Evolutionary conservation across 2,329 filamentous ascomycete species (phyloP).

Genomic region (Elsinoe perseae): DNA sequence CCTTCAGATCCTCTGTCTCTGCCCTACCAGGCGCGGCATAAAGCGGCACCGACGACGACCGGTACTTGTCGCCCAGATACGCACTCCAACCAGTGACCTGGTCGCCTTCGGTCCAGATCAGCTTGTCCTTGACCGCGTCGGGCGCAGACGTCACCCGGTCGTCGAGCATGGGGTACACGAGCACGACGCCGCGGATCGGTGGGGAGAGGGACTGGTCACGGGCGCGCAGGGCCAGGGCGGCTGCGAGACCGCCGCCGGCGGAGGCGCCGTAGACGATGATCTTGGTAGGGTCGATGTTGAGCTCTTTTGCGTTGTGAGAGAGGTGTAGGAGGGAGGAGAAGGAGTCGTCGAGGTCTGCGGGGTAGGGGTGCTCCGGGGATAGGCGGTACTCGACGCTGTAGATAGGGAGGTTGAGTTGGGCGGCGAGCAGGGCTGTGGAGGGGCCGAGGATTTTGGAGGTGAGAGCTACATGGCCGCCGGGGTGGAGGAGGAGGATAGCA

Average conservation of each 20-base stretch:
- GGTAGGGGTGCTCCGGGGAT: slow-evolving; percentile 22
- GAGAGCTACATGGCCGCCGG: slow-evolving; percentile 36
- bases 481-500: slow-evolving; percentile 35
- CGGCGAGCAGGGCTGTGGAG: slow-evolving; percentile 31
- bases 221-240: slow-evolving; percentile 18
- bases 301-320: background rate
- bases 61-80: slow-evolving; percentile 30
- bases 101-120: slow-evolving; percentile 32
- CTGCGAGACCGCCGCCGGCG: background rate
- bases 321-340: background rate
- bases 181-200: slow-evolving; percentile 30
- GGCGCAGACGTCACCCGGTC: slow-evolving; percentile 28
- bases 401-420: slow-evolving; percentile 31
- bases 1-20: slow-evolving; percentile 22
- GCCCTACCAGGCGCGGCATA: slow-evolving; percentile 24
- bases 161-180: slow-evolving; percentile 44
- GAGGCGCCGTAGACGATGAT: background rate
- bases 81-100: slow-evolving; percentile 39
- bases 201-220: slow-evolving; percentile 21
- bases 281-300: slow-evolving; percentile 4
- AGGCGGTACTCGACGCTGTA: slow-evolving; percentile 35
- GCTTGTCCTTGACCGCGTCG: slow-evolving; percentile 28
- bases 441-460: slow-evolving; percentile 24
- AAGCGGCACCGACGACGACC: slow-evolving; percentile 17
- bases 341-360: slow-evolving; percentile 21